Evolutionary conservation across 345 rosid genomes (phyloP), one percentile per base, ranked within the genome.

Genomic region (Citrus inodora): DNA sequence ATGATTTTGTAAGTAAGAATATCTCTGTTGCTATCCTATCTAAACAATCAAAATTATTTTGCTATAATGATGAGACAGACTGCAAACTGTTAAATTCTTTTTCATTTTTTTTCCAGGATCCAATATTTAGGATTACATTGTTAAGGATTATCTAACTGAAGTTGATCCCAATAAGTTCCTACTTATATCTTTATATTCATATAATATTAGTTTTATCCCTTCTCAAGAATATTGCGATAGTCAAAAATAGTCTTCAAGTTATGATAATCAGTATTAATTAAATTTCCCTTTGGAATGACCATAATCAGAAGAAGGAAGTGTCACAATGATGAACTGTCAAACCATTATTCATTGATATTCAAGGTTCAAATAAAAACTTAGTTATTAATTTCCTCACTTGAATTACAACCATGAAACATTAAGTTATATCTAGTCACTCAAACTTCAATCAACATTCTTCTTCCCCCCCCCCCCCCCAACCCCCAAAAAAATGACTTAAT

Each of bases 391-490:
- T 30, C 9, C 67, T 63, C 37, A 14, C 3, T 25, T 61, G 7
- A n/a, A 28, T 4, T 28, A 9, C 4, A 63, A 33, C n/a, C 67
- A 32, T 61, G 27, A 59, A 59, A 59, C 25, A 59, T 25, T 22
- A 59, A 59, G 63, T 59, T 59, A 27, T 22, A 11, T 25, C 7
- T 27, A 27, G 7, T 27, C 35, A 3, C 35, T 13, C 32, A 30
- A 63, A 16, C 22, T 63, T 14, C 5, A 63, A 35, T 35, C 67
- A 28, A 2, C n/a, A 63, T 28, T 62, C 35, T 8, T 19, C 28
- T 4, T 4, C 6, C 1, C 6, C 37, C 1, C 0, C 1, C 2
- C 14, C 30, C 17, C 5, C 17, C 16, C 0, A 2, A 30, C 5
- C 17, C 16, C 0, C 30, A 30, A 30, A 30, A 3, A 6, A 62